Base-by-base conservation (phyloP, 2,329 filamentous ascomycete genomes). In the Lecanicillium sp. region DNA sequence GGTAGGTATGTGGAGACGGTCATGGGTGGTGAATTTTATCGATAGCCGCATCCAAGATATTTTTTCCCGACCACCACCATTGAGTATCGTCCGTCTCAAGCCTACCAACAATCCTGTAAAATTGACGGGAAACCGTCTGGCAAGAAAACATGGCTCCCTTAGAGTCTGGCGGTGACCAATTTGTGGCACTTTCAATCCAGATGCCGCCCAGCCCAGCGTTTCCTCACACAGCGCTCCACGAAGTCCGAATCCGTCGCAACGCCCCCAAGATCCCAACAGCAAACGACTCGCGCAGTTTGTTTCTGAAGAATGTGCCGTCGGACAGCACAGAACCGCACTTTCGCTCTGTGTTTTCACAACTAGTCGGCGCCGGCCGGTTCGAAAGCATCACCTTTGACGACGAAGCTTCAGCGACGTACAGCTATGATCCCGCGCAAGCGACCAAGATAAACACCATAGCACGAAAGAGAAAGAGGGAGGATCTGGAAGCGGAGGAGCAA, bases 251-350 rank as follows among this genome's bases (percentile, higher is more conserved):
- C 40, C 86, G 87, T 48, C 79, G 79, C 40, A 89, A 97, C 61
- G 73, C 81, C 33, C 88, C 90, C 44, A 87, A 84, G 62, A 73
- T 85, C 29, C 79, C 85, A 12, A 84, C 83, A 7, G 69, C 74
- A 39, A 74, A 84, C 59, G 84, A 90, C 50, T 67, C 77, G 13
- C 81, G 89, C 50, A 88, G 85, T 44, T 72, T 98, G 14, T 98
- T 95, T 62, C 58, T 94, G n/a, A 84, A 89, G 46, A 97, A 98
- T 53, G 66, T 94, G 1, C 92, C 92, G 6, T 71, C 83, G 46
- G 89, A 96, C 56, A 81, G 87, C 43, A 94, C 87, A 4, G 81
- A 87, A 41, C 60, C 69, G 1, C 85, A 89, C 51, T 71, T 97
- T 30, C 80, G 87, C 32, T 71, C 79, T 30, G 65, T 97, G 0